Conservation (phyloP, 306 rosid species). For the Arachis hypogaea region DNA sequence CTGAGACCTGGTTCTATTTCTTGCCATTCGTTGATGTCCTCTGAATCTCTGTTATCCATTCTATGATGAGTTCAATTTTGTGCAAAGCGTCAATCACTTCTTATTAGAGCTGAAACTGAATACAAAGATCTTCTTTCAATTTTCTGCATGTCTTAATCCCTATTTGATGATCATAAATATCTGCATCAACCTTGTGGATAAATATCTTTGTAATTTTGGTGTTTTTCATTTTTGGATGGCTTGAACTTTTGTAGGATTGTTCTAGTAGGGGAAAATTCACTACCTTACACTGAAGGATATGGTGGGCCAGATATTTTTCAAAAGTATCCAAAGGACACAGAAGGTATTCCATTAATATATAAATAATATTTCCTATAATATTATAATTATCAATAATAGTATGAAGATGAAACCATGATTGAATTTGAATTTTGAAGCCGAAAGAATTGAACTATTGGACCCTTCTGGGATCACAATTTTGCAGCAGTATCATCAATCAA, state of each 20-base stretch:
- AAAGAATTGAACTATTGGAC: too few relatives aligned
- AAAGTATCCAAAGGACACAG: too few relatives aligned
- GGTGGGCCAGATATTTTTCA: background rate
- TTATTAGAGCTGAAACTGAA: background rate
- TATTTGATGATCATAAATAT: background rate
- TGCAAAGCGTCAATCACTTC: background rate
- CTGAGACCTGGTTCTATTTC: slow-evolving; percentile 31
- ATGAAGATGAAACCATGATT: too few relatives aligned
- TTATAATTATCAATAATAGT: too few relatives aligned
- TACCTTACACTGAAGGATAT: slow-evolving; percentile 6
- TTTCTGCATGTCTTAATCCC: slow-evolving; percentile 13
- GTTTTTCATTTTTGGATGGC: background rate
- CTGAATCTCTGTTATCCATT: slow-evolving; percentile 31
- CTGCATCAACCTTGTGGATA: background rate
- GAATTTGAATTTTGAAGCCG: too few relatives aligned
- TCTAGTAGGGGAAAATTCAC: background rate
- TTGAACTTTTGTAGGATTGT: background rate
- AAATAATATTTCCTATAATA: too few relatives aligned
- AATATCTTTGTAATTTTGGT: background rate
- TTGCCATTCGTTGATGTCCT: slow-evolving; percentile 49
- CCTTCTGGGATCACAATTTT: too few relatives aligned
- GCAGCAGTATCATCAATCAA: too few relatives aligned
- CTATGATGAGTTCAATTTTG: background rate
- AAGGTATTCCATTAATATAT: too few relatives aligned
- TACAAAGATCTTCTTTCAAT: background rate